Evolutionary conservation across 345 rosid genomes (phyloP), one percentile per base, ranked within the genome.

Genomic region (Citropsis articulata): DNA sequence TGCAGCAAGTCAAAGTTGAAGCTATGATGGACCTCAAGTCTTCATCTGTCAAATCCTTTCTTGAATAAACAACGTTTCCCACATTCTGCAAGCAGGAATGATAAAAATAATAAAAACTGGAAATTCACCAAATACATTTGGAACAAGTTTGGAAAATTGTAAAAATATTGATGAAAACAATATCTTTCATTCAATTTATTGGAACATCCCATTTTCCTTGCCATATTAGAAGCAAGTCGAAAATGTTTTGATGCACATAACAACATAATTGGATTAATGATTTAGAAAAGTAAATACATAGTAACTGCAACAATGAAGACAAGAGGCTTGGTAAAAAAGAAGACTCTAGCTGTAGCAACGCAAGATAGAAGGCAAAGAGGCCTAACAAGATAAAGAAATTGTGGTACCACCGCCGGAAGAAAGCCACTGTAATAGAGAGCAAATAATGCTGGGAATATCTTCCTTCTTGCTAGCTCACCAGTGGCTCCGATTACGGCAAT

Each of bases 401-500:
- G 53, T 22, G 72, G 30, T 69, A 78, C 77, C 76, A 91, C 98
- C 96, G 91, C 87, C 40, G 96, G 94, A 82, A 91, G 89, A 87
- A 90, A 91, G 56, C 96, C 96, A 66, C 90, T 91, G 73, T 88
- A 89, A 79, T 89, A 93, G 71, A 93, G 83, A 30, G 98, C 96
- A 85, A 91, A 93, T 60, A 93, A 71, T 63, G 94, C 96, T 9
- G 90, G 98, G 61, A 91, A 93, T 78, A 89, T 85, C 84, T 90
- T 90, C 55, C 82, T 76, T 78, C 82, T 87, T 38, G 96, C 94
- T 62, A 91, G 83, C 77, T 89, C 96, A 72, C 96, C 94, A 2
- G 91, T 91, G 57, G 98, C 98, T 82, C 96, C 98, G 13, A 90
- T 87, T 40, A 90, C 93, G 63, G 90, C 91, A 79, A 93, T 90